A percentile compares a stretch with the other conserved stretches of the same genome.
These are phyloP conservation scores for Populus nigra DNA, from an alignment of 345 rosid genomes.

Conservation along the genomic window DNA sequence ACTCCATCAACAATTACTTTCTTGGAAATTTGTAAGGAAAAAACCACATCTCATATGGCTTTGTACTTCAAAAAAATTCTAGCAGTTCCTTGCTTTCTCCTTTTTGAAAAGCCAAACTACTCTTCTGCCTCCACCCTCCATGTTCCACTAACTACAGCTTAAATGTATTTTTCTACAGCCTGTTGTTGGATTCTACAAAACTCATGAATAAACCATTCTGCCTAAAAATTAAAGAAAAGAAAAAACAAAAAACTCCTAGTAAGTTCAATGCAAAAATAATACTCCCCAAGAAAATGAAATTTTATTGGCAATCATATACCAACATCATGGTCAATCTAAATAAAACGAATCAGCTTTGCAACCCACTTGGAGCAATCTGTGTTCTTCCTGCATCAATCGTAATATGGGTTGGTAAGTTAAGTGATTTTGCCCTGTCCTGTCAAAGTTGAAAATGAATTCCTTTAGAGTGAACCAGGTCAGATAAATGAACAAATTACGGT, in stretches of 20 bases:
- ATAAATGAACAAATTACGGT: background rate
- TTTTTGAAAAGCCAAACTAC: background rate
- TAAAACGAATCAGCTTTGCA: slow-evolving; percentile 8
- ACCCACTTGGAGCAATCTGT: slow-evolving; percentile 98
- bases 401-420: slow-evolving; percentile 87
- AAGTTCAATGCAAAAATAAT: background rate
- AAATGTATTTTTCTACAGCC: background rate
- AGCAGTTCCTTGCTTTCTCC: background rate
- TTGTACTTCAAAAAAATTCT: background rate
- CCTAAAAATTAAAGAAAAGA: background rate
- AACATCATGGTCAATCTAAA: slow-evolving; percentile 5
- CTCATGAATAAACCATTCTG: background rate
- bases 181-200: slow-evolving; percentile 2
- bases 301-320: background rate
- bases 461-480: background rate
- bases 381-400: slow-evolving; percentile 99
- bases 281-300: background rate
- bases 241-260: background rate
- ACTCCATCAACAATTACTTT: background rate
- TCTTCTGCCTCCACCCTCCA: background rate
- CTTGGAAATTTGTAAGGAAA: background rate
- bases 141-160: background rate
- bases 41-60: background rate
- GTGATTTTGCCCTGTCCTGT: slow-evolving; percentile 86
- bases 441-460: slow-evolving; percentile 10